These are phyloP conservation scores for Beauveria caledonica DNA, from an alignment of 2,329 filamentous ascomycete species.

Conservation along the genomic window DNA sequence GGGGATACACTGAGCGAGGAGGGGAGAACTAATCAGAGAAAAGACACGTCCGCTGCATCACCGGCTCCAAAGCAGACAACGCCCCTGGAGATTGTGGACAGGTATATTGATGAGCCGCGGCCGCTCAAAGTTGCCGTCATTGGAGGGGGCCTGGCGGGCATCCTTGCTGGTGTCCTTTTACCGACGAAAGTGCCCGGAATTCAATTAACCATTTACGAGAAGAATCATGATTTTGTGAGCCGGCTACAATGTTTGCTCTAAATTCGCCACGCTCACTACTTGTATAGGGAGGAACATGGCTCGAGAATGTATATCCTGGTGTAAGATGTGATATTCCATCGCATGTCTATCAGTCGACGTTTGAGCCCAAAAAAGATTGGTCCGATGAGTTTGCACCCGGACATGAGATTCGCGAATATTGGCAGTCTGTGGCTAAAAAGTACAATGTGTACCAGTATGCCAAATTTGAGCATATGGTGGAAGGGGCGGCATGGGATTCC, in stretches of 20 bases:
- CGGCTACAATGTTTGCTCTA: conserved; percentile 8
- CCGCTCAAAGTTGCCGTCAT: conserved; percentile 27
- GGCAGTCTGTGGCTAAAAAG: conserved; percentile 53
- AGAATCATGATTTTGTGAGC: conserved; percentile 57
- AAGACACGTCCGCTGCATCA: not conserved
- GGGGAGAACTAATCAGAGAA: not conserved
- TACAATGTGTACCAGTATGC: conserved; percentile 55
- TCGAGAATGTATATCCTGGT: conserved; percentile 52
- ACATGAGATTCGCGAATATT: conserved; percentile 58
- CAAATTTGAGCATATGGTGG: conserved; percentile 47
- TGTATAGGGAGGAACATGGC: conserved; percentile 42
- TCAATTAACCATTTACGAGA: conserved; percentile 58
- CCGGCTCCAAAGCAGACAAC: not conserved
- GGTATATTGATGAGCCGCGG: conserved; percentile 28
- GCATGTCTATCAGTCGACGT: conserved; percentile 62
- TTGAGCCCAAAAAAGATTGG: conserved; percentile 62
- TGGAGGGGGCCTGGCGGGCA: conserved; percentile 28
- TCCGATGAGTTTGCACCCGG: conserved; percentile 59
- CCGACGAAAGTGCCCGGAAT: conserved; percentile 62
- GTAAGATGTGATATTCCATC: conserved; percentile 62
- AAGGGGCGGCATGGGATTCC: conserved; percentile 47
- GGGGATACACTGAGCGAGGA: not conserved
- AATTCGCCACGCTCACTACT: not conserved
- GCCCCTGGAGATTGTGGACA: conserved; percentile 17
- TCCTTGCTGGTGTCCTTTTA: conserved; percentile 54